These are phyloP conservation scores for sorghum (Sorghum bicolor) DNA, from an alignment of 176 grass and related monocot genomes.

Conservation along the genomic window Sorghum_bicolor_NCBIv3 NC_012870.2:17445001-17445500, in stretches of 20 bases:
- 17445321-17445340: constrained; percentile 13
- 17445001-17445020: constrained; percentile 44
- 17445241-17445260: constrained; percentile 6
- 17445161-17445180: constrained; percentile 14
- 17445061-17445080: constrained; percentile 49
- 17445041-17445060: constrained; percentile 36
- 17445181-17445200: constrained; percentile 16
- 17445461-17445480: constrained; percentile 19
- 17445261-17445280: constrained; percentile 19
- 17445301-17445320: neutral
- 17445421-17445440: constrained; percentile 30
- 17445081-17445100: constrained; percentile 59
- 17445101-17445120: constrained; percentile 51
- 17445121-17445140: constrained; percentile 50
- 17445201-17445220: neutral
- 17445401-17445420: constrained; percentile 25
- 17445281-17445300: constrained; percentile 23
- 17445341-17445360: constrained; percentile 3
- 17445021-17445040: constrained; percentile 35
- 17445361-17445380: constrained; percentile 34
- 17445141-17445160: constrained; percentile 44
- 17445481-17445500: constrained; percentile 7
- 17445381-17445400: constrained; percentile 18
- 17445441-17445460: constrained; percentile 25
- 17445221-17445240: constrained; percentile 2